A percentile compares a stretch with the other conserved stretches of the same genome.
phyloP scores from a whole-genome alignment of 148 eudicot species.

The Amaranthus cruentus region DNA sequence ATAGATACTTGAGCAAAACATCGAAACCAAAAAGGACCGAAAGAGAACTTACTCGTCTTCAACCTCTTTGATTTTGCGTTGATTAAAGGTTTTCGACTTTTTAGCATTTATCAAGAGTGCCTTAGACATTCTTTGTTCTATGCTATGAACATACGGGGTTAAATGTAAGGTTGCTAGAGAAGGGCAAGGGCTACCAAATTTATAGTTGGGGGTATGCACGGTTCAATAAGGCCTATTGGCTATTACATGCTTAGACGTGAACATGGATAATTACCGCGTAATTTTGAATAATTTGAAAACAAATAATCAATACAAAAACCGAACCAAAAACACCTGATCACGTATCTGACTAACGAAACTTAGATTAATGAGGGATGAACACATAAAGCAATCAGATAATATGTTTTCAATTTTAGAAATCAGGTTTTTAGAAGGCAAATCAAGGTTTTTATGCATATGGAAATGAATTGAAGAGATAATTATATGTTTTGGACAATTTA shows the following conservation, averaged over 20 bases:
- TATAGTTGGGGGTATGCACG: neutral
- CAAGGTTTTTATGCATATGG: neutral
- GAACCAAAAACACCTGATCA: too few species aligned
- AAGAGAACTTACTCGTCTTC: conserved; percentile 12
- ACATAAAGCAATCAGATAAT: neutral
- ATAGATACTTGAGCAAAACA: too few species aligned
- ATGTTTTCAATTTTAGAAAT: neutral
- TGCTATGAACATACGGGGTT: neutral
- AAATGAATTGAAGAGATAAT: neutral
- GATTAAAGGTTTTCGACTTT: neutral
- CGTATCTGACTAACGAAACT: too few species aligned
- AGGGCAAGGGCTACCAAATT: too few species aligned
- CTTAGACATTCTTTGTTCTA: conserved; percentile 1
- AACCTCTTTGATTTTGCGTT: neutral
- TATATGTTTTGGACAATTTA: neutral
- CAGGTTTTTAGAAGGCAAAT: neutral
- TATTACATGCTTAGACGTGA: neutral
- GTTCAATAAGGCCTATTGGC: neutral
- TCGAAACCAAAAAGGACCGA: neutral
- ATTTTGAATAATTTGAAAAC: neutral
- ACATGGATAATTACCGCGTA: neutral
- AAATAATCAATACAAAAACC: too few species aligned
- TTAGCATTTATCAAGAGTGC: neutral
- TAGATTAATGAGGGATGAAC: neutral
- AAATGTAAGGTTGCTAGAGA: neutral